Evolutionary conservation across 2,329 filamentous ascomycete species (phyloP), one percentile per base, ranked within the genome.

Genomic region (Venturia nashicola): DNA sequence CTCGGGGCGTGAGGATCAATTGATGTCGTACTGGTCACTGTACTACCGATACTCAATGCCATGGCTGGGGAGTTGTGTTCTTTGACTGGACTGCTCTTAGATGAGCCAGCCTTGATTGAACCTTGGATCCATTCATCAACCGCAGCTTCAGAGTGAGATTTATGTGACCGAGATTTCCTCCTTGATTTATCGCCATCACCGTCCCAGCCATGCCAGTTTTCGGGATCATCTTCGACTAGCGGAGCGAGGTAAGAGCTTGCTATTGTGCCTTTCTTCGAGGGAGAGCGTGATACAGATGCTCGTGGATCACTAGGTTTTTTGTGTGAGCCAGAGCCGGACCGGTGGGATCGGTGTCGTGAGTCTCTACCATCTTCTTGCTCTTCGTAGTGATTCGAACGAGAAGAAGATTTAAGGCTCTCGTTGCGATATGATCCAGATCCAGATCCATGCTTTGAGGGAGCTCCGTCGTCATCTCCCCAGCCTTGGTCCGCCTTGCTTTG

Each of bases 191-290:
- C 14, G n/a, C 34, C 60, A 34, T 16, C 32, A 5, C 18, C n/a
- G 11, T 32, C 42, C 61, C 61, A 62, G 34, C 61, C 61, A 34
- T 44, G 46, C 61, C 61, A 63, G 20, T 42, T 51, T 20, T 36
- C 14, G 18, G 61, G 61, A 11, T 51, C 61, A n/a, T 63, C 61
- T 63, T 63, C 61, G 34, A 63, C 61, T 12, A 46, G 43, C 16
- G 61, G 61, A n/a, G 61, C 34, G 18, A 36, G 20, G 48, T 63
- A 63, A 27, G 51, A 57, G 27, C 27, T 32, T 34, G 34, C 46
- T 27, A n/a, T 23, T 20, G 23, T 54, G 18, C 36, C 51, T 39
- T 57, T 55, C 43, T 62, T 57, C 18, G 51, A 57, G 3, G 51
- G 51, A 20, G 51, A 57, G 5, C 51, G 51, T 9, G 51, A 57